Conservation (phyloP, 805 yeast genomes). For the Komagataella pastoris region DNA sequence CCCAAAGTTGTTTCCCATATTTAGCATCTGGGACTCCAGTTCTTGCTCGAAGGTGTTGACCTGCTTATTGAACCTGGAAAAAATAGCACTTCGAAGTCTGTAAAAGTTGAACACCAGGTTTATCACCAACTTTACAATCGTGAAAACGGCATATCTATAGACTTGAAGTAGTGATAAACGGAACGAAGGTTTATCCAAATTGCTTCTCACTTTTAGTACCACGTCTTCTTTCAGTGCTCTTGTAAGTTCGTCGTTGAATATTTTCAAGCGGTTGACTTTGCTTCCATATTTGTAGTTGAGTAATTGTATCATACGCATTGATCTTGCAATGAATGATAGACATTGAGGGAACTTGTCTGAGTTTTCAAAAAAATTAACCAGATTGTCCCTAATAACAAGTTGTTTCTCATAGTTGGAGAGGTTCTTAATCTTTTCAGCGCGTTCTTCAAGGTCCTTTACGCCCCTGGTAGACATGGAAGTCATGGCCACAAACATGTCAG, state of each 20-base stretch:
- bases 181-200: neutral
- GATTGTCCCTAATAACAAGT: constrained; percentile 26
- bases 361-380: constrained; percentile 45
- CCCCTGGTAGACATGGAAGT: constrained; percentile 35
- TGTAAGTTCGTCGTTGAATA: constrained; percentile 45
- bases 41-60: constrained; percentile 1
- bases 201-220: neutral
- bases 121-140: neutral
- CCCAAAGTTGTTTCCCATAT: constrained; percentile 2
- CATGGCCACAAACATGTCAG: constrained; percentile 48
- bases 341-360: constrained; percentile 55
- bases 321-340: constrained; percentile 49
- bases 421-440: constrained; percentile 13
- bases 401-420: constrained; percentile 27
- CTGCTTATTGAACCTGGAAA: neutral
- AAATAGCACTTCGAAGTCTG: neutral
- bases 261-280: constrained; percentile 60
- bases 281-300: constrained; percentile 52
- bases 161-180: neutral
- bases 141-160: constrained; percentile 1
- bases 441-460: constrained; percentile 10
- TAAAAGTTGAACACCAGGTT: neutral
- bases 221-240: constrained; percentile 6
- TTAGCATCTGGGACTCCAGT: constrained; percentile 2
- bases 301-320: constrained; percentile 66